Evolutionary conservation across 1,139 yeast genomes (phyloP), one percentile per base, ranked within the genome.

Genomic region (Debaryomyces sp.): DNA sequence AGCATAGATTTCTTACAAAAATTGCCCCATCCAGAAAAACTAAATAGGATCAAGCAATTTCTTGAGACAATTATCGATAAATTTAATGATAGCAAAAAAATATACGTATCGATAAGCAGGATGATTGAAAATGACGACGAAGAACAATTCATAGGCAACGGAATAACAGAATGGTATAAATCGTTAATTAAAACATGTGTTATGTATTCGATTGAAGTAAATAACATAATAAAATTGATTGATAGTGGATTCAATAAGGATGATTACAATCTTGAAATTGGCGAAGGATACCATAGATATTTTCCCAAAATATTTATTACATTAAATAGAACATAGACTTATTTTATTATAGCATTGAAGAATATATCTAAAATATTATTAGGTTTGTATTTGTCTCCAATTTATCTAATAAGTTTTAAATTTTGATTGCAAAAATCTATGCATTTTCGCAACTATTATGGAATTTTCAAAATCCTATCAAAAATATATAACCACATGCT

Each of bases 211-310:
- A 46, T 63, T 32, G 65, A 67, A 47, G 57, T 55, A 30, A 54
- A 51, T 21, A 58, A 44, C 13, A 42, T 62, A 41, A 32, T 26
- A 4, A 55, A 56, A 39, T 26, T 52, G 15, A 45, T 59, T 5
- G 53, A 46, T 1, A 34, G 40, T 6, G 49, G 44, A 4, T 41
- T 52, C 18, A 39, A 33, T 35, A 39, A 52, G 7, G 45, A 54
- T 1, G 45, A 44, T 4, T 58, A 58, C 37, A 56, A 48, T 33
- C 54, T 66, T 22, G 54, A 47, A 1, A 51, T 64, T 7, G 24
- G 45, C 3, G 55, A 58, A 4, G 78, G 77, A 1, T 67, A 67
- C 52, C 77, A 77, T 56, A 59, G 62, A 36, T 73, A 70, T 53
- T 77, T 76, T 58, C 81, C 81, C 5, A 61, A 64, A 22, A 49